These are phyloP conservation scores for Picocystis sp. DNA, from an alignment of 163 green algal genomes.

Conservation along the genomic window DNA sequence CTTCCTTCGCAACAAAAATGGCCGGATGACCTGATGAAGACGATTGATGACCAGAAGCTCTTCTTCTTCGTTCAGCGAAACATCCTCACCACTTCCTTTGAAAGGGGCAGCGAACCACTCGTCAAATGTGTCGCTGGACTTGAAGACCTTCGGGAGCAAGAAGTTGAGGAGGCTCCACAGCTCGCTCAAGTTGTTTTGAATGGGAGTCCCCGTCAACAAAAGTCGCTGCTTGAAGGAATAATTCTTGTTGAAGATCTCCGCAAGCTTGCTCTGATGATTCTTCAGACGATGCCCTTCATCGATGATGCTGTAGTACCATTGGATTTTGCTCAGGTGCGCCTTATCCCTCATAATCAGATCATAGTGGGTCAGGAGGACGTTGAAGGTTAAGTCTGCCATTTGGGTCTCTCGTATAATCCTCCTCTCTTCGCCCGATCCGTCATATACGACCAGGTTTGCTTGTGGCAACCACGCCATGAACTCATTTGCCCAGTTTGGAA, in stretches of 20 bases:
- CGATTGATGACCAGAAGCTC: slow-evolving; percentile 77
- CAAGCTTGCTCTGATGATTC: slow-evolving; percentile 25
- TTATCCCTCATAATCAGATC: slow-evolving; percentile 53
- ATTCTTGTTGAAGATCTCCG: slow-evolving; percentile 13
- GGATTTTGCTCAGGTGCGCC: slow-evolving; percentile 19
- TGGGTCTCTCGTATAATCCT: slow-evolving; percentile 23
- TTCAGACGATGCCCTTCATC: slow-evolving; percentile 65
- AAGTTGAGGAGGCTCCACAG: slow-evolving; percentile 88
- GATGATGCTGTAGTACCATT: slow-evolving; percentile 53
- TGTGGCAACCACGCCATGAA: slow-evolving; percentile 54
- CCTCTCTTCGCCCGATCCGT: slow-evolving; percentile 29
- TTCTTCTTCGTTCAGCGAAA: slow-evolving; percentile 45
- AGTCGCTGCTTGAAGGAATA: slow-evolving; percentile 31
- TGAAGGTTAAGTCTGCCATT: slow-evolving; percentile 25
- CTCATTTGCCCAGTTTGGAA: slow-evolving; percentile 78
- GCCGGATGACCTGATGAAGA: slow-evolving; percentile 69
- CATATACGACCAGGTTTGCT: slow-evolving; percentile 33
- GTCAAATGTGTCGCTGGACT: slow-evolving; percentile 49
- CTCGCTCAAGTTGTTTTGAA: slow-evolving; percentile 82
- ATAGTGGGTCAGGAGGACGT: slow-evolving; percentile 39
- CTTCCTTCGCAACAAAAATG: slow-evolving; percentile 84
- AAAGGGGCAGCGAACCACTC: slow-evolving; percentile 41
- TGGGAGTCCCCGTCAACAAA: slow-evolving; percentile 80
- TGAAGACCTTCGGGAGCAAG: slow-evolving; percentile 64
- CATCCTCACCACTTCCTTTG: slow-evolving; percentile 20